These are phyloP conservation scores for Tuctoria greenei DNA, from an alignment of 176 grass and related monocot genomes.

Conservation along the genomic window DNA sequence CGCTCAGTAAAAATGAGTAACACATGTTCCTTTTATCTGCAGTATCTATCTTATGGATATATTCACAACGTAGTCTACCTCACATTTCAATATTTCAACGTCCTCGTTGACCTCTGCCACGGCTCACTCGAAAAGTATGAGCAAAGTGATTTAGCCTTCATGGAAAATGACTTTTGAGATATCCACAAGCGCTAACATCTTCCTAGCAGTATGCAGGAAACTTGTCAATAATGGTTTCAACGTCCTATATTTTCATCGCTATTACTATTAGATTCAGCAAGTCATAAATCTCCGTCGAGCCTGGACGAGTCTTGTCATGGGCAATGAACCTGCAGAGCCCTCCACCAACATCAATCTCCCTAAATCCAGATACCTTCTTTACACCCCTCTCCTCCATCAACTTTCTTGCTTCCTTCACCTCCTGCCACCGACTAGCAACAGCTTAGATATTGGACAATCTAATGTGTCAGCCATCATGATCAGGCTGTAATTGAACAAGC, in stretches of 20 bases:
- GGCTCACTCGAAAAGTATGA: no score
- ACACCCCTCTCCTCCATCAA: slow-evolving; percentile 61
- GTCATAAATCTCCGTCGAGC: slow-evolving; percentile 45
- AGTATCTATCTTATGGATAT: slow-evolving; percentile 24
- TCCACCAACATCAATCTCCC: slow-evolving; percentile 61
- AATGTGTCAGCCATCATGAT: slow-evolving; percentile 69
- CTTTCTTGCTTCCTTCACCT: slow-evolving; percentile 57
- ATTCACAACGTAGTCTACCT: slow-evolving; percentile 11
- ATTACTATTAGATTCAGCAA: slow-evolving; percentile 47
- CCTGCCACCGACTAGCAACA: slow-evolving; percentile 57
- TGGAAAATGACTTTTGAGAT: neutral
- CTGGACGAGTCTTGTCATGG: slow-evolving; percentile 52
- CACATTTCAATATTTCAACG: neutral
- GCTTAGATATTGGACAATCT: slow-evolving; percentile 71
- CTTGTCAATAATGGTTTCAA: slow-evolving; percentile 7
- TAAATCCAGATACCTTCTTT: slow-evolving; percentile 59
- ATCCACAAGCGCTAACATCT: neutral
- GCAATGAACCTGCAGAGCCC: slow-evolving; percentile 47
- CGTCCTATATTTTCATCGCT: slow-evolving; percentile 60
- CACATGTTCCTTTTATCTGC: neutral
- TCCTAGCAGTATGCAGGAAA: slow-evolving; percentile 14
- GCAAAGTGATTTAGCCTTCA: no score
- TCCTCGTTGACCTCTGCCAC: neutral
- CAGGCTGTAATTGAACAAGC: slow-evolving; percentile 62
- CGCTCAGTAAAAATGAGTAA: neutral